phyloP scores from a whole-genome alignment of 2,329 filamentous ascomycete species.

The Diaporthe sp. region DNA sequence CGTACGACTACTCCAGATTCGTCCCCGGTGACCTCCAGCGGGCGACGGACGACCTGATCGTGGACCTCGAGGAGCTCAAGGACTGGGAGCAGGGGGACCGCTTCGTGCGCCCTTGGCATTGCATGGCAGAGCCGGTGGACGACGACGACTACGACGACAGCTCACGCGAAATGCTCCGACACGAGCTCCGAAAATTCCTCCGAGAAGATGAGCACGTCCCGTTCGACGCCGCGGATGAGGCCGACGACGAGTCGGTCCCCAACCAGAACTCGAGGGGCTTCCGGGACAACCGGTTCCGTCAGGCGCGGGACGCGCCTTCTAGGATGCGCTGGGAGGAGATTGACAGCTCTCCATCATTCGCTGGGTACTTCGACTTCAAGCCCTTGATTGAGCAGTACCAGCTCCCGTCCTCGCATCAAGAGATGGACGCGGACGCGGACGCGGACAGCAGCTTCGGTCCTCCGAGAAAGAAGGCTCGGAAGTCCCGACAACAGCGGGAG shows the following conservation, averaged over 20 bases:
- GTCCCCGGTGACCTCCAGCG: not conserved
- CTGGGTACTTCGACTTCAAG: no score
- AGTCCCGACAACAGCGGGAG: not conserved
- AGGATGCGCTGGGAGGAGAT: not conserved
- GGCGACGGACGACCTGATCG: not conserved
- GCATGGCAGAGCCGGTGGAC: not conserved
- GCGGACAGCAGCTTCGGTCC: not conserved
- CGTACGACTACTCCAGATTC: not conserved
- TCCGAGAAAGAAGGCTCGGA: not conserved
- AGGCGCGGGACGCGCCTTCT: no score
- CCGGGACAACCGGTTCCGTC: not conserved
- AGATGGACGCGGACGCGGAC: no score
- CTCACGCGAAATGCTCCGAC: no score
- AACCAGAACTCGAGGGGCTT: no score
- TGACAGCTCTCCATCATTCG: not conserved
- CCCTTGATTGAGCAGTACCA: no score
- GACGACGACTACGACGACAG: no score
- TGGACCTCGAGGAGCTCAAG: slow-evolving; percentile 19
- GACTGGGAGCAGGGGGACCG: slow-evolving; percentile 6
- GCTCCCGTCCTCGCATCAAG: no score
- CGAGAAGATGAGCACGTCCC: not conserved
- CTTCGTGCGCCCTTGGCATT: no score
- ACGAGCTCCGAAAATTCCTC: no score
- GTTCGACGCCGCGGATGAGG: not conserved
- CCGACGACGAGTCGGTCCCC: not conserved